Evolutionary conservation across 2,329 filamentous ascomycete species (phyloP), one percentile per base, ranked within the genome.

Genomic region (Fusarium multiceps): DNA sequence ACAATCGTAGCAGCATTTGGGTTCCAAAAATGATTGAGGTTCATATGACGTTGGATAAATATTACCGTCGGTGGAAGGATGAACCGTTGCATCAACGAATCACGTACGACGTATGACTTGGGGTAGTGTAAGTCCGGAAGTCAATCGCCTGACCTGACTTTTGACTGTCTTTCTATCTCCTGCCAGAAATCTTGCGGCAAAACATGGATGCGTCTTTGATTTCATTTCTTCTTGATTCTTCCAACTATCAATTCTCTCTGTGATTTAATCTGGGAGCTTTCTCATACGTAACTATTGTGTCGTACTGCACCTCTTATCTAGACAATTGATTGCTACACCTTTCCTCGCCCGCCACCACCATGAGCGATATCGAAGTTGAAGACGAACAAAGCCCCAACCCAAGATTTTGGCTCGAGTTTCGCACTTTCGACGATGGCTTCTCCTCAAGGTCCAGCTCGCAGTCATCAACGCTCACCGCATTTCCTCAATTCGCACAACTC

Each of bases 391-490:
- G 72, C 40, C 67, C 66, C 7, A 63, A 74, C 45, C 76, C 78
- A 43, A 73, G 70, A 53, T 82, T 85, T 76, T 82, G 81, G 80
- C 81, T 86, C 42, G 79, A 83, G 60, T 85, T 86, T 71, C 79
- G 80, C 58, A 78, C 83, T 48, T 77, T 83, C 72, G 78, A 79
- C 67, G 82, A 85, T 75, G 82, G 81, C 27, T 73, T 80, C 27
- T 75, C 66, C 25, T 58, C 59, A 21, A 46, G 61, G 27, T 50
- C 55, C 18, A 59, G 47, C 34, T 37, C 18, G 18, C 43, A 66
- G 18, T 34, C 67, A 25, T 56, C 56, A 7, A 47, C 53, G 32
- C 54, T 74, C 68, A 68, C 72, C 56, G 57, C 74, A 45, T 82
- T 80, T 71, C 74, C 74, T 16, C 77, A 67, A 43, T 86, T 86